A percentile compares a stretch with the other conserved stretches of the same genome.
Conservation (phyloP, 176 grass and related monocot genomes). For the Saccharum spontaneum region DNA sequence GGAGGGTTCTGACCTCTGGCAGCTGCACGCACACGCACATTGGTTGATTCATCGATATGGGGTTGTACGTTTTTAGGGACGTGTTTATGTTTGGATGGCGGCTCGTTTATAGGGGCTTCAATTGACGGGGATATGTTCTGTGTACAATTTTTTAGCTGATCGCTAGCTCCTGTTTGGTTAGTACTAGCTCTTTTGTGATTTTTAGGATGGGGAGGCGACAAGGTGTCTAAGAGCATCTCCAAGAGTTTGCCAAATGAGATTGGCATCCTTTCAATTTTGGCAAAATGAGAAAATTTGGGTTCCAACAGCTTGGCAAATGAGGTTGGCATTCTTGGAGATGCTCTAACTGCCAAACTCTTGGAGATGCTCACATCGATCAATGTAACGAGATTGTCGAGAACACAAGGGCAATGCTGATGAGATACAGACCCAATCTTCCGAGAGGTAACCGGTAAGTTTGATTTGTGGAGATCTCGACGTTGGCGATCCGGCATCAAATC, state of each 20-base stretch:
- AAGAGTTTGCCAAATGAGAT: no score
- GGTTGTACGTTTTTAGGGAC: neutral
- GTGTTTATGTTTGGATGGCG: neutral
- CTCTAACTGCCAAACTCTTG: no score
- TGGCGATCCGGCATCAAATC: no score
- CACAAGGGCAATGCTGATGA: neutral
- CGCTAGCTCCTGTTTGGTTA: neutral
- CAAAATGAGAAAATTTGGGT: no score
- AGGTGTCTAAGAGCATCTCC: no score
- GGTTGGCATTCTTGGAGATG: no score
- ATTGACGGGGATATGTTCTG: neutral
- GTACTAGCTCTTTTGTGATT: neutral
- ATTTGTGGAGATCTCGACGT: no score
- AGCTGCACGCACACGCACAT: neutral
- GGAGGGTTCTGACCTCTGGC: neutral
- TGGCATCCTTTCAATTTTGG: no score
- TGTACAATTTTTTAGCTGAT: neutral
- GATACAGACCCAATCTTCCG: no score
- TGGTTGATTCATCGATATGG: neutral
- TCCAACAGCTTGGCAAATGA: no score
- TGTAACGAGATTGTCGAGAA: neutral
- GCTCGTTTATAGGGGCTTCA: neutral
- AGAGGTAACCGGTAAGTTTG: no score
- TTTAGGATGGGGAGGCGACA: neutral
- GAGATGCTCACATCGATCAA: neutral